A percentile compares a stretch with the other conserved stretches of the same genome.
These are phyloP conservation scores for Ceratobasidium sp. DNA, from an alignment of 1,284 basidiomycete genomes.

Conservation along the genomic window DNA sequence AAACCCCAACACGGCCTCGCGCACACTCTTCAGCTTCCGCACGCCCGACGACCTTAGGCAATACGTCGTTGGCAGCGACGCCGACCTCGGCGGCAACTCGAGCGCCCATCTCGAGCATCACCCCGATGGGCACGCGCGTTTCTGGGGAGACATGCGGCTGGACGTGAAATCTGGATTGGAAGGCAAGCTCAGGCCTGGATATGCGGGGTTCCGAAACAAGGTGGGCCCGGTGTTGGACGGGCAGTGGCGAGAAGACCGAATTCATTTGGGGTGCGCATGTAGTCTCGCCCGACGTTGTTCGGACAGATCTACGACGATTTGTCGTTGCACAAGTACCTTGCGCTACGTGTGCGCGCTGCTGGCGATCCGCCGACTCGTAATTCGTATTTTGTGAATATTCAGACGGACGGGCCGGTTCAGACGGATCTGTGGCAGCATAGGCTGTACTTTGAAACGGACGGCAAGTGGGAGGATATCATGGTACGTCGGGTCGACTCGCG, in stretches of 20 bases:
- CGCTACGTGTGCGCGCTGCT: conserved; percentile 72
- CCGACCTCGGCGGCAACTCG: conserved; percentile 85
- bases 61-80: conserved; percentile 78
- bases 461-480: conserved; percentile 83
- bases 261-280: conserved; percentile 5
- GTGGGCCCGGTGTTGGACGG: conserved; percentile 51
- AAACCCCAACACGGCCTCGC: conserved; percentile 64
- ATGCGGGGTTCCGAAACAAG: conserved; percentile 85
- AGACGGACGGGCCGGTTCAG: conserved; percentile 75
- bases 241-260: background rate
- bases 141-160: conserved; percentile 77
- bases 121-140: conserved; percentile 63
- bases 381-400: conserved; percentile 87
- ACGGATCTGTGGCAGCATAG: conserved; percentile 90
- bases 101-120: conserved; percentile 72
- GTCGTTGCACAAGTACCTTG: conserved; percentile 76
- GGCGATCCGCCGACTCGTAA: conserved; percentile 73
- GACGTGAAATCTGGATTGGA: conserved; percentile 66
- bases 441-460: conserved; percentile 73
- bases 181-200: conserved; percentile 71
- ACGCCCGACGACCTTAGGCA: conserved; percentile 63
- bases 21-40: conserved; percentile 68
- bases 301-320: conserved; percentile 83
- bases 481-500: conserved; percentile 56
- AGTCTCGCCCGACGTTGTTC: conserved; percentile 67